phyloP scores from a whole-genome alignment of 768 basidiomycete species.

The Tulasnella sp. region DNA sequence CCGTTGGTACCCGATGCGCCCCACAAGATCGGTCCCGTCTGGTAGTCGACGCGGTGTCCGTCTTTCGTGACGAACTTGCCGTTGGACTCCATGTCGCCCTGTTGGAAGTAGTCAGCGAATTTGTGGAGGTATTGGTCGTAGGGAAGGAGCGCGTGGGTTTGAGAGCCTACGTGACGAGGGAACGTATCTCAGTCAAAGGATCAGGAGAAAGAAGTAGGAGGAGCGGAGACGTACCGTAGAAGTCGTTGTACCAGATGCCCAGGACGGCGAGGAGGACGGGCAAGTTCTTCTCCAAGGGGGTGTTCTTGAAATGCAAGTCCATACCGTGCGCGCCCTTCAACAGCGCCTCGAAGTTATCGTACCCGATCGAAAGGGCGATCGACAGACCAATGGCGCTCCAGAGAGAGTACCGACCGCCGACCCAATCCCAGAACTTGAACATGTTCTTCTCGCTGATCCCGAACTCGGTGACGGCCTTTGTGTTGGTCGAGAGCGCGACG shows the following conservation, averaged over 20 bases:
- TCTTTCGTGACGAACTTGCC: conserved; percentile 94
- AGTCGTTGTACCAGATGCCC: conserved; percentile 99
- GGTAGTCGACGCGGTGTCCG: conserved; percentile 85
- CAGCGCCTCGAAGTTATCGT: conserved; percentile 83
- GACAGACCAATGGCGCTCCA: conserved; percentile 98
- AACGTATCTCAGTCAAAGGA: background rate
- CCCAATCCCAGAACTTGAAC: conserved; percentile 99
- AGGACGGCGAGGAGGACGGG: conserved; percentile 83
- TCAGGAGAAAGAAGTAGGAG: too few species aligned
- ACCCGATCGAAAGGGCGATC: conserved; percentile 88
- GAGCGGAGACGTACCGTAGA: conserved; percentile 47
- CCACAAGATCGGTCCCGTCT: conserved; percentile 99
- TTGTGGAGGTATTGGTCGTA: conserved; percentile 99
- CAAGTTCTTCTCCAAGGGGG: conserved; percentile 79
- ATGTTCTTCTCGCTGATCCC: conserved; percentile 88
- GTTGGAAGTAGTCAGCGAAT: conserved; percentile 99
- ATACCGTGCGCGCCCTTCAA: conserved; percentile 91
- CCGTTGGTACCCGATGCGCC: conserved; percentile 97
- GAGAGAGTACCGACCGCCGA: conserved; percentile 94
- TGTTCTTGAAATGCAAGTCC: conserved; percentile 92
- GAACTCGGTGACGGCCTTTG: conserved; percentile 82
- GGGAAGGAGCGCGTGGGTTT: conserved; percentile 89
- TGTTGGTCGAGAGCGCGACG: conserved; percentile 95
- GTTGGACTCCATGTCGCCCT: conserved; percentile 99
- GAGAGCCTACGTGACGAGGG: conserved; percentile 43